Evolutionary conservation across 1,139 yeast species (phyloP), one percentile per base, ranked within the genome.

Genomic region (Taphrina pruni): DNA sequence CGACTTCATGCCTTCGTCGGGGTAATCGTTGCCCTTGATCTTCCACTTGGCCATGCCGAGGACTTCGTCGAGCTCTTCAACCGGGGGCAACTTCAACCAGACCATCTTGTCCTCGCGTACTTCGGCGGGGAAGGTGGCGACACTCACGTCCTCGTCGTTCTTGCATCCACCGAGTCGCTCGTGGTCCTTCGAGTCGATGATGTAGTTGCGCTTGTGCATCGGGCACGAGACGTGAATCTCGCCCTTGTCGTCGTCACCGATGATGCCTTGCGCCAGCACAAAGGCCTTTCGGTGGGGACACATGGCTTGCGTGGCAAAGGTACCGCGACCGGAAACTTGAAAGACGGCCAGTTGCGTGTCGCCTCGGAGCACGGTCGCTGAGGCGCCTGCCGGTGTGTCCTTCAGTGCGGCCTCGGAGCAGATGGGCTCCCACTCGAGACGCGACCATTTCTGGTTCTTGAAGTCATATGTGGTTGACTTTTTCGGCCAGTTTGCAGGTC

Each of bases 401-500:
- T 78, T 77, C 6, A 78, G 72, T 38, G 76, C 77, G 6, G 70
- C 57, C 1, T 77, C 71, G 9, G 70, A 48, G 60, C 79, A 76
- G 1, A 78, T 74, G 36, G 65, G 57, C 64, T 70, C 72, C 80
- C 80, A 78, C 1, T 72, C 69, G 7, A 76, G 72, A 6, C 76
- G 72, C 7, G 78, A 75, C 79, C 79, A 77, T 57, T 72, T 73
- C 64, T 73, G 75, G 14, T 71, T 74, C 57, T 77, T 78, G 73
- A 78, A 78, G 56, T 75, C 77, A 8, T 65, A 72, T 35, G 75
- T 72, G 6, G 72, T 75, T 3, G 69, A 69, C 17, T 74, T 70
- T 3, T 70, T 72, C 3, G 79, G 78, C 80, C 80, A 78, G 50
- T 77, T 77, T 8, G 79, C 79, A 7, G 80, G 80, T 20, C 79